Evolutionary conservation across 345 rosid species (phyloP), one percentile per base, ranked within the genome.

Genomic region (Linum lewisii): DNA sequence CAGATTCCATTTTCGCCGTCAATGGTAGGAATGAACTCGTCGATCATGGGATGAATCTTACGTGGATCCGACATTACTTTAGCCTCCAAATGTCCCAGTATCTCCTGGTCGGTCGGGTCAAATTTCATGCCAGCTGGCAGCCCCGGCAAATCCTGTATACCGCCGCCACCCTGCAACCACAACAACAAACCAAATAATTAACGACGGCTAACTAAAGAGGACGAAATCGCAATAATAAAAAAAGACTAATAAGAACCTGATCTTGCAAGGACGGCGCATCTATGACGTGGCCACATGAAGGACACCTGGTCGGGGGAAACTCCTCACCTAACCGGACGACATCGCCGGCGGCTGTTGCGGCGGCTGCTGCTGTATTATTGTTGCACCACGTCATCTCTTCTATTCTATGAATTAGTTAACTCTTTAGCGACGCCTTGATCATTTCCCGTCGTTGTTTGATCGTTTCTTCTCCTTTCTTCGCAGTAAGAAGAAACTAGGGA

Each of bases 41-140:
- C 86, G 5, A 87, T 87, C 24, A 93, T 77, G 38, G 97, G 97
- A 73, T 93, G 97, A 61, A 85, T 69, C 66, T 84, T 83, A 18
- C 74, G 65, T 24, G 24, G 60, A 68, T 82, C 91, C 0, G 84
- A 77, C 51, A 75, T 63, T 8, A 77, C 76, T 68, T 93, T 93
- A 0, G 95, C 95, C 62, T 82, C 95, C 59, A 92, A 74, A 75
- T 89, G 94, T 73, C 81, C 80, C n/a, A 92, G 75, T 37, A 92
- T 92, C 71, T 92, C 99, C 65, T 77, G 88, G 63, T 92, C 99
- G 1, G 82, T 84, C 21, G 99, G 99, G 64, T 93, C 95, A 36
- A 93, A 93, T 62, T 85, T 93, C 66, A 87, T 95, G 54, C 99
- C 99, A 0, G 95, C 94, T 2, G 99, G 99, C 52, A 93, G 65